Base-by-base conservation (phyloP, 495 filamentous ascomycete genomes). In the Podospora pseudocomata region DNA sequence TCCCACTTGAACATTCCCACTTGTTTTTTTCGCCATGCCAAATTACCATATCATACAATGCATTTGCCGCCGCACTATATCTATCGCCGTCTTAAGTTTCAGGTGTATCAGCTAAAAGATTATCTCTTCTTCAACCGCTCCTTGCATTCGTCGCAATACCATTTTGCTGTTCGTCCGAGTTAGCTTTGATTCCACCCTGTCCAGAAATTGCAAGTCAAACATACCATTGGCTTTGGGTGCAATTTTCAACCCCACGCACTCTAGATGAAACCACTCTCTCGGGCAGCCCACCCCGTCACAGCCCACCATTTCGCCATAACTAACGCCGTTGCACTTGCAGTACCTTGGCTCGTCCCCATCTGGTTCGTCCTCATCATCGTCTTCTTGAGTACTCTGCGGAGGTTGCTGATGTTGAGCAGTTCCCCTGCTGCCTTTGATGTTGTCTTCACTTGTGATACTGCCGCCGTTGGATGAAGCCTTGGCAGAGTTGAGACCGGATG, bases 241-340 rank as follows among this genome's bases (percentile, higher is more conserved):
- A 72, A 91, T 91, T 63, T 88, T 91, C 77, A 99, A 75, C 65
- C 92, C 94, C 19, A 96, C 93, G 78, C 95, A 99, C 54, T 88
- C 89, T 56, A 99, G 76, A 84, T 99, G 95, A 81, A 98, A 99
- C 95, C 95, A 99, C 80, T 98, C 94, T 69, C 87, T 85, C 68
- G 89, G 86, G 80, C 95, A 99, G 28, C 84, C 85, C 63, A 94
- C 91, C 58, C 90, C 91, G 74, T 99, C 95, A 71, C 95, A 99
- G n/a, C 90, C 95, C 18, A 99, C 91, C 95, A 99, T 99, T 80
- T 96, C 92, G 23, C 95, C 95, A 74, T 97, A 99, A 73, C 91
- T 95, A 39, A 97, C 88, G 68, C 90, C 86, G 70, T 97, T 91
- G 77, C 95, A 99, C 78, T 93, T 92, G 78, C 95, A 99, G 78